These are phyloP conservation scores for Logfia minima DNA, from an alignment of 129 eudicot species.

Conservation along the genomic window DNA sequence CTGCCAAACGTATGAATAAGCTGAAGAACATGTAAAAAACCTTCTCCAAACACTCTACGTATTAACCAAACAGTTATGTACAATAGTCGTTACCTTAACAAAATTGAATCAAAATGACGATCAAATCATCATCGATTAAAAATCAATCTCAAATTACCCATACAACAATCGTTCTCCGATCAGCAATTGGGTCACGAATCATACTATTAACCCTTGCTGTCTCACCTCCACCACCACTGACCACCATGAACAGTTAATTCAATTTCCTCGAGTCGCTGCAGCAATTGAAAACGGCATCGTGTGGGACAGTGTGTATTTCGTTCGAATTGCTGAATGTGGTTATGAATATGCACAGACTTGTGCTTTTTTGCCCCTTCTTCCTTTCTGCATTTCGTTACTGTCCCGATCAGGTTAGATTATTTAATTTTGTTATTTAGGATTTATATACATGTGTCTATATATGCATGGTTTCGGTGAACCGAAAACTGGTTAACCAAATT, in stretches of 20 bases:
- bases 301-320: conserved; percentile 88
- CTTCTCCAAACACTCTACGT: too few relatives aligned
- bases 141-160: not conserved
- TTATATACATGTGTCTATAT: not conserved
- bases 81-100: too few relatives aligned
- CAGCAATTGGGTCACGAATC: conserved; percentile 62
- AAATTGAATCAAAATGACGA: not conserved
- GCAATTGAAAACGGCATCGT: conserved; percentile 67
- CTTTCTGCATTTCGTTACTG: conserved; percentile 47
- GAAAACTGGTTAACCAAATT: too few relatives aligned
- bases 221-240: conserved; percentile 32
- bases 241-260: conserved; percentile 18
- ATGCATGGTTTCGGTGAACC: too few relatives aligned
- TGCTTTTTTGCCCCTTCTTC: conserved; percentile 83
- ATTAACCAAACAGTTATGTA: too few relatives aligned
- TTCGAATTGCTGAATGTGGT: conserved; percentile 75
- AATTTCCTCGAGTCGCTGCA: conserved; percentile 50
- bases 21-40: too few relatives aligned
- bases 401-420: conserved; percentile 52
- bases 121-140: not conserved
- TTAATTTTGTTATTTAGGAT: not conserved
- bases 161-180: not conserved
- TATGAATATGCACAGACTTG: conserved; percentile 89
- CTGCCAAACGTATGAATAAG: too few relatives aligned
- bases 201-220: conserved; percentile 43